Conservation (phyloP, 2,329 filamentous ascomycete genomes). For the Alternaria infectoria region DNA sequence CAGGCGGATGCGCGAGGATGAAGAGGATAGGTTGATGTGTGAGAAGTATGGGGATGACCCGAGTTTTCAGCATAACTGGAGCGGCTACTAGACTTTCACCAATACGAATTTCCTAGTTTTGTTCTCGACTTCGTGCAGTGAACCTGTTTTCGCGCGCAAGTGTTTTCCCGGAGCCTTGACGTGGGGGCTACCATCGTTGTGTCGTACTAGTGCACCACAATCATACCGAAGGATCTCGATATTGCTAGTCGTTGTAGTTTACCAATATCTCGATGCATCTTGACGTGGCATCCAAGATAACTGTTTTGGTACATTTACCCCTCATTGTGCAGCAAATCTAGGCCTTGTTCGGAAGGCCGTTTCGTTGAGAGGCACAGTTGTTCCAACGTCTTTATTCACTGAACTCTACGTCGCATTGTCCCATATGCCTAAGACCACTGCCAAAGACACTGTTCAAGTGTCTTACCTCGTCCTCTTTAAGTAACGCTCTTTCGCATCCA, state of each 20-base stretch:
- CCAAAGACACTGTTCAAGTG: not conserved
- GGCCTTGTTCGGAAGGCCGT: not conserved
- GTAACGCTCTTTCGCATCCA: too few relatives aligned
- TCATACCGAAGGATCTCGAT: not conserved
- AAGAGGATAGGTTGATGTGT: not conserved
- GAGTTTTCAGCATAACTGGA: too few relatives aligned
- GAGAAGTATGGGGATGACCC: not conserved
- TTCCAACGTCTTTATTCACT: not conserved
- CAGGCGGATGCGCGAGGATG: not conserved
- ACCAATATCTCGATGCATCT: not conserved
- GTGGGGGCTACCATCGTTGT: not conserved
- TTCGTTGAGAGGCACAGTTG: not conserved
- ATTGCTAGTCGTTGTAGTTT: not conserved
- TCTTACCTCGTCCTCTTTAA: too few relatives aligned
- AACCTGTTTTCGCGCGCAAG: not conserved
- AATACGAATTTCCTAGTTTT: too few relatives aligned
- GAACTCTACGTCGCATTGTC: not conserved
- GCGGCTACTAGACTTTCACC: not conserved
- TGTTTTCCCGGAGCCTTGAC: not conserved
- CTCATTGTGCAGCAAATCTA: not conserved
- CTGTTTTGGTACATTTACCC: not conserved
- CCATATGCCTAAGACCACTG: rapidly evolving
- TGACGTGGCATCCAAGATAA: not conserved
- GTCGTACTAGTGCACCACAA: not conserved
- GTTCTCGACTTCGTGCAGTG: not conserved